phyloP scores from a whole-genome alignment of 2,329 filamentous ascomycete genomes.

The Fusarium sp. region DNA sequence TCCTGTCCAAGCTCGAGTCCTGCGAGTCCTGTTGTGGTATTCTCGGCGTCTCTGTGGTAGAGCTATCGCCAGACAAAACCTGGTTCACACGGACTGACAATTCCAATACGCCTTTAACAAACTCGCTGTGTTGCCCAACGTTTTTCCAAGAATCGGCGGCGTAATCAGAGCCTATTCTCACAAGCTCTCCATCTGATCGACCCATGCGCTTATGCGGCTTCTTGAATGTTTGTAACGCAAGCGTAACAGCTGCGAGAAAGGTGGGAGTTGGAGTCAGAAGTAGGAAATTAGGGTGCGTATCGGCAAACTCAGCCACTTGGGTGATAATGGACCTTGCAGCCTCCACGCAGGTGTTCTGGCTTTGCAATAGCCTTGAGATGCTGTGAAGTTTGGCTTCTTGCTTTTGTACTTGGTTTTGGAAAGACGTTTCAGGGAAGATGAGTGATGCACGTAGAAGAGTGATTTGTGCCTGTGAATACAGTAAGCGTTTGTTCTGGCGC shows the following conservation, averaged over 20 bases:
- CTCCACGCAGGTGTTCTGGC: constrained; percentile 37
- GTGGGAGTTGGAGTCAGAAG: constrained; percentile 34
- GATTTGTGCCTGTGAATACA: constrained; percentile 26
- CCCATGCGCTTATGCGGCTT: constrained; percentile 43
- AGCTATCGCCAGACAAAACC: constrained; percentile 23
- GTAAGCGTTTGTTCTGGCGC: neutral
- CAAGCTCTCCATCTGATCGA: constrained; percentile 39
- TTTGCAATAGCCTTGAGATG: constrained; percentile 28
- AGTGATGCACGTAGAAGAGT: constrained; percentile 37
- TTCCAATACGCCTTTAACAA: constrained; percentile 29
- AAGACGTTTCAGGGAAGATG: constrained; percentile 36
- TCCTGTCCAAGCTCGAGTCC: neutral
- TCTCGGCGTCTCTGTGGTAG: constrained; percentile 13
- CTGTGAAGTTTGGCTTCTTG: constrained; percentile 31
- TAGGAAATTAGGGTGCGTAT: constrained; percentile 23
- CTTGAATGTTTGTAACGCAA: constrained; percentile 39
- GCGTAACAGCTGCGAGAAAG: constrained; percentile 33
- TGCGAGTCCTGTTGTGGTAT: constrained; percentile 6
- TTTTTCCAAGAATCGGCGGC: neutral
- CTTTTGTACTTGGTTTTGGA: constrained; percentile 25
- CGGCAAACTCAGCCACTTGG: constrained; percentile 37
- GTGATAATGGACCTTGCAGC: constrained; percentile 39
- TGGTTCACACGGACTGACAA: constrained; percentile 32
- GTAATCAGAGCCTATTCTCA: constrained; percentile 30
- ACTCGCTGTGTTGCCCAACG: constrained; percentile 21